phyloP scores from a whole-genome alignment of 148 eudicot species.

The Beta vulgaris region DNA sequence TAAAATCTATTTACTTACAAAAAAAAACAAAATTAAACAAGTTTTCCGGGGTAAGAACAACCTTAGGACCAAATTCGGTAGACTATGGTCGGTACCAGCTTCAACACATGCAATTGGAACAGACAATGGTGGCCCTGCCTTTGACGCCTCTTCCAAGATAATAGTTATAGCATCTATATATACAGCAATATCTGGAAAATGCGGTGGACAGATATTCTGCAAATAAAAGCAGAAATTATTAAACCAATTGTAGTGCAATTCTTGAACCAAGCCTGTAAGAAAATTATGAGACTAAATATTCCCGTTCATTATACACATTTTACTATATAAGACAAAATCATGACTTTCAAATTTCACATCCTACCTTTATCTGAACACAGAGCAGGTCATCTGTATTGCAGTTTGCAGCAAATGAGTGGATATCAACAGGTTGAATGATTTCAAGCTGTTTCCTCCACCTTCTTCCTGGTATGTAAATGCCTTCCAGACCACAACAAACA shows the following conservation, averaged over 20 bases:
- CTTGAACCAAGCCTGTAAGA: not conserved
- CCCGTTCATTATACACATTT: not conserved
- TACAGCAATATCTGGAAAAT: constrained; percentile 69
- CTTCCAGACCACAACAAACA: constrained; percentile 91
- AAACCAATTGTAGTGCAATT: not conserved
- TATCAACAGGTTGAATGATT: constrained; percentile 86
- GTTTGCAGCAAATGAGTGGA: constrained; percentile 75
- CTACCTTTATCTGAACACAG: constrained; percentile 92
- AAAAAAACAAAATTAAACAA: constrained; percentile 21
- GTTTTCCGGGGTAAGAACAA: constrained; percentile 28
- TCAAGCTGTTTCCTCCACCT: constrained; percentile 93
- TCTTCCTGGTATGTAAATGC: constrained; percentile 85
- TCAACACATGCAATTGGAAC: constrained; percentile 86
- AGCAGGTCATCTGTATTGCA: constrained; percentile 95
- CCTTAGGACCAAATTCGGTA: constrained; percentile 93
- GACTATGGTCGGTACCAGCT: constrained; percentile 73
- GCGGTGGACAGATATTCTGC: constrained; percentile 90
- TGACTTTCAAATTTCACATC: constrained; percentile 9
- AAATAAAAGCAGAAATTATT: constrained; percentile 22
- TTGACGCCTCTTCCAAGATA: constrained; percentile 79
- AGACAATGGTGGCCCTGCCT: constrained; percentile 60
- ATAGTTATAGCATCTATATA: constrained; percentile 87
- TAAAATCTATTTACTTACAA: not conserved
- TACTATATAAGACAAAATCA: constrained; percentile 12
- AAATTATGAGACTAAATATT: not conserved